A percentile compares a stretch with the other conserved stretches of the same genome.
Conservation (phyloP, 1,284 basidiomycete genomes). For the Psilocybe mexicana region DNA sequence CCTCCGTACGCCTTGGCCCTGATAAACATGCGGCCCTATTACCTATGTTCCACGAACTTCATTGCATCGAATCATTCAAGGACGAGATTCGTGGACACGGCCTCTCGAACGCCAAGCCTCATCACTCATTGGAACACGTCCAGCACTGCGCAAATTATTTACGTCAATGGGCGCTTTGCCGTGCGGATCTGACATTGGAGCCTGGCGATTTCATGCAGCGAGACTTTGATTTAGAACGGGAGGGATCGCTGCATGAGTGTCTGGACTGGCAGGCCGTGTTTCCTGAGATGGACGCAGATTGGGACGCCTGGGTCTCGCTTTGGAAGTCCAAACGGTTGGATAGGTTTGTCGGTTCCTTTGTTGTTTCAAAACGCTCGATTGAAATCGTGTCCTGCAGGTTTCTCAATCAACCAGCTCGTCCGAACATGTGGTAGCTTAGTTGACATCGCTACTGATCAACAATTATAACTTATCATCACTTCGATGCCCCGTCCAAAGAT, state of each 20-base stretch:
- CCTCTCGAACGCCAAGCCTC: neutral
- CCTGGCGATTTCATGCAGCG: neutral
- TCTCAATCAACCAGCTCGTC: neutral
- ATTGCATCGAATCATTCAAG: neutral
- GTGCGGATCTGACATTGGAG: constrained; percentile 31
- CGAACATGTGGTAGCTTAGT: neutral
- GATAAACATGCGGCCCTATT: neutral
- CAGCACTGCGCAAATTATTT: constrained; percentile 35
- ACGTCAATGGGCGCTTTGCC: constrained; percentile 30
- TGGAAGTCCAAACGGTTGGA: neutral
- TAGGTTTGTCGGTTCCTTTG: neutral
- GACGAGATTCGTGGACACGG: neutral
- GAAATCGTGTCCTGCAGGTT: neutral
- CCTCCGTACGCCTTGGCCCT: neutral
- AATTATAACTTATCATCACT: too few species aligned
- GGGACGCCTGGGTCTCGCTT: neutral
- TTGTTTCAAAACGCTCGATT: neutral
- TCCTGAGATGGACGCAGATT: neutral
- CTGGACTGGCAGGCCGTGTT: constrained; percentile 2
- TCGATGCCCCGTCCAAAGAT: too few species aligned
- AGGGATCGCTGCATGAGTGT: neutral
- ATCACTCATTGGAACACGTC: constrained; percentile 1
- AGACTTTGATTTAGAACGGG: neutral
- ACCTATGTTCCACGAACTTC: neutral
- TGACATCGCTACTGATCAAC: too few species aligned